Evolutionary conservation across 2,329 filamentous ascomycete species (phyloP).

Genomic region (Fusarium nodosum): DNA sequence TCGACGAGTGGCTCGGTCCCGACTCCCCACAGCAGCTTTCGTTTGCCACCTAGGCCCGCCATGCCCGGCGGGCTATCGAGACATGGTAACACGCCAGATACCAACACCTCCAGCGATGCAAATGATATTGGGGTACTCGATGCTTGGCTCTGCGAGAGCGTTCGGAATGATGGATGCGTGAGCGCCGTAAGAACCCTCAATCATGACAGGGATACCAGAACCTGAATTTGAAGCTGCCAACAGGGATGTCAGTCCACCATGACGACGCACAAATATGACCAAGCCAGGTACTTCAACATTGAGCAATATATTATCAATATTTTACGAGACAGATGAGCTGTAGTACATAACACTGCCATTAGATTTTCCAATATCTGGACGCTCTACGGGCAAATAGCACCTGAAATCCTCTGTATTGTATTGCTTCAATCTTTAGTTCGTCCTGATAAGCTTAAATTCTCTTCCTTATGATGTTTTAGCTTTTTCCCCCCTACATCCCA

Average conservation of each 20-base stretch:
- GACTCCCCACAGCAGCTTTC: slow-evolving; percentile 50
- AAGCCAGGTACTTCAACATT: slow-evolving; percentile 37
- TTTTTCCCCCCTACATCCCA: too few species aligned
- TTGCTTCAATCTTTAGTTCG: too few species aligned
- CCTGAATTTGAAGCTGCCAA: slow-evolving; percentile 26
- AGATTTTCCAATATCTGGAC: too few species aligned
- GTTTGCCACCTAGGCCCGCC: slow-evolving; percentile 36
- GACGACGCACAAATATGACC: slow-evolving; percentile 47
- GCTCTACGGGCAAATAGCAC: too few species aligned
- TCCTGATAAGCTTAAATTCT: too few species aligned
- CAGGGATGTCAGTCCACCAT: slow-evolving; percentile 43
- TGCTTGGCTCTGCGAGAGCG: background rate
- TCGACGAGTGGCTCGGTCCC: slow-evolving; percentile 5
- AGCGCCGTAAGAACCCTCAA: slow-evolving; percentile 49
- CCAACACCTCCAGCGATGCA: slow-evolving; percentile 52
- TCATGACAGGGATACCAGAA: slow-evolving; percentile 45
- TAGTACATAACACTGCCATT: too few species aligned
- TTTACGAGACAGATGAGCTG: too few species aligned
- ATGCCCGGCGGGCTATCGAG: slow-evolving; percentile 38
- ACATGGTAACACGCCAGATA: slow-evolving; percentile 48
- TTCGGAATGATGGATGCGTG: slow-evolving; percentile 3
- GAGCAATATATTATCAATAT: too few species aligned
- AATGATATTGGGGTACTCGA: slow-evolving; percentile 45
- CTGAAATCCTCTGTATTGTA: too few species aligned
- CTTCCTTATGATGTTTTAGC: too few species aligned